Base-by-base conservation (phyloP, 805 yeast genomes). In the Ogataea ramenticola region DNA sequence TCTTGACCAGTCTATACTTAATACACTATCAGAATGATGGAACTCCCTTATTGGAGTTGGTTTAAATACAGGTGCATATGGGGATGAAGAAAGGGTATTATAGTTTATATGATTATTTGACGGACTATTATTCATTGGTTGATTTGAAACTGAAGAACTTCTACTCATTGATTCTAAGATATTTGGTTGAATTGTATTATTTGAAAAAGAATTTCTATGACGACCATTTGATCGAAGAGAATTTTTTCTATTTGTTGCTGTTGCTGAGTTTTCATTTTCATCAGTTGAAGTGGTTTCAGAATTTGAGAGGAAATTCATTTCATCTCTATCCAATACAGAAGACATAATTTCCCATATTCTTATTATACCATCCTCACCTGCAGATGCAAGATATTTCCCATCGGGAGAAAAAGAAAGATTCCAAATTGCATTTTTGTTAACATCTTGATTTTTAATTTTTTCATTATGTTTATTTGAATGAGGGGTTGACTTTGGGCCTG, bases 1-100 rank as follows among this genome's bases (percentile, higher is more conserved):
- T 53, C 82, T 82, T 42, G 95, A 83, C 97, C 97, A 90, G 54
- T 86, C 86, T 30, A 90, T 56, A 11, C 85, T 77, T n/a, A 87
- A 60, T 15, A 91, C 72, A 46, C 87, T 84, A 39, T 75, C 75
- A 1, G 74, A 61, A 61, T 91, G 97, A 16, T 59, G 62, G 48
- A 79, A 83, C 14, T 72, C 72, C 27, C 76, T 70, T 15, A 71
- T 58, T 0, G 97, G 96, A 11, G 57, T 58, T 3, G 79, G 75
- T 49, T 80, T 82, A 59, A 90, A 89, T 1, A 90, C 86, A 0
- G 96, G 91, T 0, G 95, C 95, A 53, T 73, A 75, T 3, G 59
- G 54, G n/a, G n/a, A n/a, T 2, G 46, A 39, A 9, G 35, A 15
- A 32, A 4, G 5, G 10, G 19, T 26, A 26, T 26, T 26, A 8